These are phyloP conservation scores for Dipteronia sinensis DNA, from an alignment of 345 rosid genomes.

Conservation along the genomic window DNA sequence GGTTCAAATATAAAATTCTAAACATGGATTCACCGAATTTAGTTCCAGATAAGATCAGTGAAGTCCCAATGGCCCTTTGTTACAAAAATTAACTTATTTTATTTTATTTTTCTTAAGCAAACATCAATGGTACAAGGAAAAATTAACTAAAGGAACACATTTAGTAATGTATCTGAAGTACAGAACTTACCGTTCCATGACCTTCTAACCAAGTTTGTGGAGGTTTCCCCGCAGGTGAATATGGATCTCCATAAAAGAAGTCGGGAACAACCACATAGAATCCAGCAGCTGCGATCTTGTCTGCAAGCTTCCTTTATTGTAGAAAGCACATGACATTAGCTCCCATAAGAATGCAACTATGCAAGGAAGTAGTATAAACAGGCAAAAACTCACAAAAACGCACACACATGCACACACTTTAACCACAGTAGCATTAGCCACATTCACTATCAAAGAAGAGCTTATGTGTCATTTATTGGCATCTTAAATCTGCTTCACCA, in stretches of 20 bases:
- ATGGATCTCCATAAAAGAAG: conserved; percentile 68
- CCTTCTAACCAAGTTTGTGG: conserved; percentile 60
- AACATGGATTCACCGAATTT: neutral
- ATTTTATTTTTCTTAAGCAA: neutral
- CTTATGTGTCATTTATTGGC: neutral
- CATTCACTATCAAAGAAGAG: neutral
- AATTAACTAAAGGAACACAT: neutral
- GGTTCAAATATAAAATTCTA: neutral
- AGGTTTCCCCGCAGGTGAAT: conserved; percentile 43
- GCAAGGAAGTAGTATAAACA: neutral
- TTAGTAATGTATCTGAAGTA: neutral
- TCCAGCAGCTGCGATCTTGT: conserved; percentile 78
- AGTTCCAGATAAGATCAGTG: neutral
- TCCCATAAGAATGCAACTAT: neutral
- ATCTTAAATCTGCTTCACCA: neutral
- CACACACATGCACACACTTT: neutral
- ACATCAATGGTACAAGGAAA: neutral
- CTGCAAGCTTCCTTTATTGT: conserved; percentile 63
- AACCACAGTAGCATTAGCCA: neutral
- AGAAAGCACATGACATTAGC: conserved; percentile 15
- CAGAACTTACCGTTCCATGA: conserved; percentile 61
- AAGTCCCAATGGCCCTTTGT: neutral
- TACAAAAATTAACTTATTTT: neutral
- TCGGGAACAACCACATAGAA: conserved; percentile 72
- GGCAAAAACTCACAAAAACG: neutral